Base-by-base conservation (phyloP, 2,329 filamentous ascomycete species). In the Monosporascus ibericus region DNA sequence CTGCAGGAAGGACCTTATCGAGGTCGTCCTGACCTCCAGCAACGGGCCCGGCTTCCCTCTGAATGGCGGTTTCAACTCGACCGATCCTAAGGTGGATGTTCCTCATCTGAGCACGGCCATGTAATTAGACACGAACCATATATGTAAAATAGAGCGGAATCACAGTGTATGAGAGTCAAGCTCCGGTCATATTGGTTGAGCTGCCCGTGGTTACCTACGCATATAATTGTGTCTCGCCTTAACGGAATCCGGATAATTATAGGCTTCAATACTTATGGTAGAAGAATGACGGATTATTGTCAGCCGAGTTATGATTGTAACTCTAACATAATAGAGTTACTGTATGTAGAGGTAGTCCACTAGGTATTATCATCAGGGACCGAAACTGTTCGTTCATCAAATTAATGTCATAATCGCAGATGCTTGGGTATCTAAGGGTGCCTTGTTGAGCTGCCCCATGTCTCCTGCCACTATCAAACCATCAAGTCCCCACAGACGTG, bases 41-140 rank as follows among this genome's bases (percentile, higher is more conserved):
- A 80, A 94, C 65, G 85, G 87, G 2, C 92, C 94, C 1, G 92
- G 90, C 0, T 84, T 99, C 75, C 90, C 86, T 67, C 73, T 99
- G 68, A 95, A 82, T 67, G 92, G 92, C 52, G 83, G 87, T 51
- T 88, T 94, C 69, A 83, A 74, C 63, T 77, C 85, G 50, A 75
- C 79, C 5, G 78, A 82, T 54, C 82, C 82, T 55, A 74, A 72
- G 48, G 68, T 87, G 47, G 74, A 75, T 44, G 72, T 78, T 25
- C 76, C 72, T 46, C 71, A 80, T 55, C 64, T 86, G 61, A 72
- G 76, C 49, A 75, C 74, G 22, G 72, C 76, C 55, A 83, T 82
- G 76, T 81, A 78, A 72, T 60, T 49, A n/a, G 27, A 25, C 24
- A 18, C 3, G 5, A 7, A 6, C 14, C 4, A 22, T 27, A 46